Conservation (phyloP, 352 stramenopile species). For the Globisporangium splendens region DNA sequence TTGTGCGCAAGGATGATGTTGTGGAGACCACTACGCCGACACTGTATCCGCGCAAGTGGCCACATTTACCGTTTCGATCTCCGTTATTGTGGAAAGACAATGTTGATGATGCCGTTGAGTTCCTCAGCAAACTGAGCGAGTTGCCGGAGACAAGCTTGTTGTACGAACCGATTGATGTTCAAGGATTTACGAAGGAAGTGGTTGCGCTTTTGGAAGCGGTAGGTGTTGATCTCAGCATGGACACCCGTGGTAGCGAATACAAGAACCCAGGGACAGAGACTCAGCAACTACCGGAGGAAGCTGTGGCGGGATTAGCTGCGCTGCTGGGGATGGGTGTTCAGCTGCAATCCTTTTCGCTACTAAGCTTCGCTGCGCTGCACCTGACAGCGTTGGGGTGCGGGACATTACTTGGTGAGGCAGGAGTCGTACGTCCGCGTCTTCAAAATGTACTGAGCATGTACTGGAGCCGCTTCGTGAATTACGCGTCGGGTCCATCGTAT, state of each 20-base stretch:
- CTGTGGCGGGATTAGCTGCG: conserved; percentile 30
- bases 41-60: conserved; percentile 62
- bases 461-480: conserved; percentile 24
- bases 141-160: conserved; percentile 53
- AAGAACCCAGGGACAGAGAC: neutral
- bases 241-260: conserved; percentile 1
- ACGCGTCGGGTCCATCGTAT: conserved; percentile 20
- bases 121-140: conserved; percentile 42
- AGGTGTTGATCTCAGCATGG: conserved; percentile 20
- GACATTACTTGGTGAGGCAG: conserved; percentile 11
- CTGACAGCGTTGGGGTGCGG: conserved; percentile 24
- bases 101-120: conserved; percentile 34
- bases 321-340: conserved; percentile 52
- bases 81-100: conserved; percentile 47
- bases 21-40: conserved; percentile 41
- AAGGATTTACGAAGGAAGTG: conserved; percentile 29
- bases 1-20: conserved; percentile 29
- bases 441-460: conserved; percentile 26
- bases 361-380: conserved; percentile 35
- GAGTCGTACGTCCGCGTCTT: conserved; percentile 17
- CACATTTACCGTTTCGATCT: conserved; percentile 55
- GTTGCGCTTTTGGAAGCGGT: conserved; percentile 15
- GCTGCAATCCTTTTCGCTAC: conserved; percentile 62
- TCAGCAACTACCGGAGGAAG: conserved; percentile 17
- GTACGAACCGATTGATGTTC: conserved; percentile 62